A percentile compares a stretch with the other conserved stretches of the same genome.
Evolutionary conservation across 1,139 yeast species (phyloP).

Genomic region (Petasospora rhodanensis): DNA sequence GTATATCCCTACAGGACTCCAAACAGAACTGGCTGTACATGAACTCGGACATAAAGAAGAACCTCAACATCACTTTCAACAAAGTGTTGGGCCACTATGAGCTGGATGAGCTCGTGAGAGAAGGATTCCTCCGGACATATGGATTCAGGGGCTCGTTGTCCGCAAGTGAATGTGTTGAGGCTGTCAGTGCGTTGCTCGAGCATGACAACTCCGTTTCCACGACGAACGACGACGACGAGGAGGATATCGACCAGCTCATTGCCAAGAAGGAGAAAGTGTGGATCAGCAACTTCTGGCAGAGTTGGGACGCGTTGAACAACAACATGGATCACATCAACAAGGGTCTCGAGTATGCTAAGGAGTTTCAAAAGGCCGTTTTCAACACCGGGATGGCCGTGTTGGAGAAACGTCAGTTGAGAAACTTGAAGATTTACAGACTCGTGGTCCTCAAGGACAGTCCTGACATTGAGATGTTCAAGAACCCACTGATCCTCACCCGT

Average conservation of each 20-base stretch:
- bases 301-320: slow-evolving; percentile 85
- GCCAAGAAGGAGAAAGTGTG: slow-evolving; percentile 61
- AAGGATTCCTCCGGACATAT: slow-evolving; percentile 80
- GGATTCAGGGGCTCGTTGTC: slow-evolving; percentile 86
- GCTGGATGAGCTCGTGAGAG: slow-evolving; percentile 74
- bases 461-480: slow-evolving; percentile 69
- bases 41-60: slow-evolving; percentile 75
- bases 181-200: slow-evolving; percentile 80
- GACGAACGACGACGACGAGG: slow-evolving; percentile 28
- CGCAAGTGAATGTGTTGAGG: slow-evolving; percentile 92
- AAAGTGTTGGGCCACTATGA: slow-evolving; percentile 75
- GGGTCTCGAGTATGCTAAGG: slow-evolving; percentile 79
- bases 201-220: slow-evolving; percentile 36
- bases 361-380: slow-evolving; percentile 79
- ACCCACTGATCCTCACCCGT: slow-evolving; percentile 80
- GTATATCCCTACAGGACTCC: slow-evolving; percentile 82
- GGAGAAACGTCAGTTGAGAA: slow-evolving; percentile 76
- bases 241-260: slow-evolving; percentile 40
- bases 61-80: slow-evolving; percentile 62
- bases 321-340: slow-evolving; percentile 53
- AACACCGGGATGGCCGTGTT: slow-evolving; percentile 84
- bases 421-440: slow-evolving; percentile 73
- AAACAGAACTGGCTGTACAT: slow-evolving; percentile 91
- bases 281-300: slow-evolving; percentile 89
- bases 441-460: slow-evolving; percentile 92